A percentile compares a stretch with the other conserved stretches of the same genome.
These are phyloP conservation scores for Metschnikowia similis DNA, from an alignment of 805 yeast genomes.

Conservation along the genomic window DNA sequence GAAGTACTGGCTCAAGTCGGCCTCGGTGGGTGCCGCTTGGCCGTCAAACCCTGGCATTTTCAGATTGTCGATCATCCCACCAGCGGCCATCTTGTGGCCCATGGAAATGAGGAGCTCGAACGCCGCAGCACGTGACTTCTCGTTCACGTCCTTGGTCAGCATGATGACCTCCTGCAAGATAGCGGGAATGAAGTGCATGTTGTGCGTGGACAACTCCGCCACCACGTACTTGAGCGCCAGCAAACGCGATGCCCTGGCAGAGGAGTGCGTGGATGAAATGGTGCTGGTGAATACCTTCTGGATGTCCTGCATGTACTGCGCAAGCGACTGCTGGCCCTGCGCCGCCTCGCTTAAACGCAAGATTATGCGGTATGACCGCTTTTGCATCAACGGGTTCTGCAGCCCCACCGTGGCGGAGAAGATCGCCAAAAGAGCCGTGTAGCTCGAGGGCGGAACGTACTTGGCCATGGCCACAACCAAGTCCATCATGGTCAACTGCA, in stretches of 20 bases:
- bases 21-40: conserved; percentile 54
- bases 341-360: conserved; percentile 67
- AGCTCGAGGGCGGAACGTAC: conserved; percentile 67
- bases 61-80: conserved; percentile 63
- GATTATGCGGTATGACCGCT: conserved; percentile 81
- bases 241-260: conserved; percentile 80
- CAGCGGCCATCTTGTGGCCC: conserved; percentile 72
- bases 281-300: conserved; percentile 56
- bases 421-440: conserved; percentile 72
- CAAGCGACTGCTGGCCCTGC: conserved; percentile 53
- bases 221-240: conserved; percentile 60
- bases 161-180: conserved; percentile 83
- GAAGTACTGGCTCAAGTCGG: conserved; percentile 76
- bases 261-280: conserved; percentile 54
- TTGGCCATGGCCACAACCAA: conserved; percentile 82
- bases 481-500: conserved; percentile 87
- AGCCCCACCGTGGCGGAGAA: conserved; percentile 62
- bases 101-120: conserved; percentile 70
- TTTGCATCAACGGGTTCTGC: conserved; percentile 69
- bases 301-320: conserved; percentile 51
- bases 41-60: conserved; percentile 64
- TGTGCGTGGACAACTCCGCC: conserved; percentile 56
- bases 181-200: conserved; percentile 74
- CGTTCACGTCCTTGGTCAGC: conserved; percentile 88
- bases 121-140: conserved; percentile 80